Percentiles rank a stretch among this genome's conserved stretches.
Evolutionary conservation across 164 flowering plant species (phyloP).

Genomic region (Aristolochia contorta): DNA sequence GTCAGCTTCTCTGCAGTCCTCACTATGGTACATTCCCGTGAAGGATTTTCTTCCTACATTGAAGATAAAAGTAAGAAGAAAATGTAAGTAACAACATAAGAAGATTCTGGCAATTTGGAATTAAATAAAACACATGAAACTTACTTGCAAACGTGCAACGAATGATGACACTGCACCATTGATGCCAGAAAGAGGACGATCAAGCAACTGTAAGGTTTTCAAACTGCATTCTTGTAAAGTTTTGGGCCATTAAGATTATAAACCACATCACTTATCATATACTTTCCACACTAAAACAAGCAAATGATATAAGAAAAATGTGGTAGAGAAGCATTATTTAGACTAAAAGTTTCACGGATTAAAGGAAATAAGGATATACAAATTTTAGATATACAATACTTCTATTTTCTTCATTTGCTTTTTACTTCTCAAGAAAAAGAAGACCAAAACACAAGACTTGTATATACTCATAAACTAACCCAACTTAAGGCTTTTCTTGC

Average conservation of each 20-base stretch:
- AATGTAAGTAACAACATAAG: too few relatives aligned
- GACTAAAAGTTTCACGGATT: too few relatives aligned
- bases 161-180: conserved; percentile 81
- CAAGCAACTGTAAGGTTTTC: conserved; percentile 41
- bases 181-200: conserved; percentile 45
- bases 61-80: background rate
- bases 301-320: too few relatives aligned
- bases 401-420: too few relatives aligned
- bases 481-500: too few relatives aligned
- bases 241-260: conserved; percentile 9
- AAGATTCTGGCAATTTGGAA: background rate
- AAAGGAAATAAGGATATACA: too few relatives aligned
- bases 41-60: conserved; percentile 84
- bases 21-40: conserved; percentile 82
- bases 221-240: conserved; percentile 55
- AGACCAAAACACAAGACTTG: too few relatives aligned
- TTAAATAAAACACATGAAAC: background rate
- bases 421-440: too few relatives aligned
- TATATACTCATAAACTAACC: too few relatives aligned
- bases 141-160: conserved; percentile 68
- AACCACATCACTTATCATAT: background rate
- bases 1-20: conserved; percentile 92
- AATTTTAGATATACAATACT: too few relatives aligned
- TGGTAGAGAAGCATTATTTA: too few relatives aligned
- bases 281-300: background rate